These are phyloP conservation scores for Phytophthora podocarpi DNA, from an alignment of 352 stramenopile species.

Conservation along the genomic window DNA sequence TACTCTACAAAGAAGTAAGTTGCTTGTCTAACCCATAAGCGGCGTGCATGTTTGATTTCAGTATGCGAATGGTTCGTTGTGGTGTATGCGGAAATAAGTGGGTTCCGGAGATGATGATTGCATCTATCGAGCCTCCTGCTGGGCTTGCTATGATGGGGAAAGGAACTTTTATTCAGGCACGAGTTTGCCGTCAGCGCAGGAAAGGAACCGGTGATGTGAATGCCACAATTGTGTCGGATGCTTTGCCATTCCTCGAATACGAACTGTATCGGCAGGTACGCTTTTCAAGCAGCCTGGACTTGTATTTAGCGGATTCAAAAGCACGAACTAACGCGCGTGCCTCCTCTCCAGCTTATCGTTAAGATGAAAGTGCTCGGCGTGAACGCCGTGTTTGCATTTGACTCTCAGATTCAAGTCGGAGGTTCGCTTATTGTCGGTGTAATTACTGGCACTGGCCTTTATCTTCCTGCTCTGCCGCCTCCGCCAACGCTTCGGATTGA, in stretches of 20 bases:
- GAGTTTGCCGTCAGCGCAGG: slow-evolving; percentile 93
- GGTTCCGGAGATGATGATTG: slow-evolving; percentile 95
- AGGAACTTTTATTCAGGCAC: slow-evolving; percentile 95
- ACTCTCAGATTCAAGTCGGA: slow-evolving; percentile 92
- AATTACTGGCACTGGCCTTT: slow-evolving; percentile 92
- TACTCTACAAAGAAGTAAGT: not conserved
- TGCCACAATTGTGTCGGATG: slow-evolving; percentile 95
- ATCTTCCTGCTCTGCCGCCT: slow-evolving; percentile 94
- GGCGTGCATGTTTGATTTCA: slow-evolving; percentile 20
- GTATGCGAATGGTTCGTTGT: slow-evolving; percentile 97
- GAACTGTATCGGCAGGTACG: slow-evolving; percentile 96
- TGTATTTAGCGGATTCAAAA: not conserved
- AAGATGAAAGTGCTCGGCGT: slow-evolving; percentile 94
- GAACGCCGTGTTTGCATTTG: slow-evolving; percentile 96
- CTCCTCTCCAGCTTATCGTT: slow-evolving; percentile 63
- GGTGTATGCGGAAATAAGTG: slow-evolving; percentile 97
- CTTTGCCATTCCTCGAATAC: slow-evolving; percentile 98
- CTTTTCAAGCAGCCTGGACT: not conserved
- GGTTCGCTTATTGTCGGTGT: slow-evolving; percentile 89
- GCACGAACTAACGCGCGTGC: not conserved
- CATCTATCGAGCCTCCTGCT: slow-evolving; percentile 87
- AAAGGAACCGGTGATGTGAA: slow-evolving; percentile 93
- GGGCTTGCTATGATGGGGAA: slow-evolving; percentile 89
- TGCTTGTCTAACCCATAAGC: not conserved
- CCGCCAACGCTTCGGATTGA: slow-evolving; percentile 94